Percentiles rank a stretch among this genome's conserved stretches.
These are phyloP conservation scores for Peltaster fructicola DNA, from an alignment of 2,329 filamentous ascomycete species.

Conservation along the genomic window DNA sequence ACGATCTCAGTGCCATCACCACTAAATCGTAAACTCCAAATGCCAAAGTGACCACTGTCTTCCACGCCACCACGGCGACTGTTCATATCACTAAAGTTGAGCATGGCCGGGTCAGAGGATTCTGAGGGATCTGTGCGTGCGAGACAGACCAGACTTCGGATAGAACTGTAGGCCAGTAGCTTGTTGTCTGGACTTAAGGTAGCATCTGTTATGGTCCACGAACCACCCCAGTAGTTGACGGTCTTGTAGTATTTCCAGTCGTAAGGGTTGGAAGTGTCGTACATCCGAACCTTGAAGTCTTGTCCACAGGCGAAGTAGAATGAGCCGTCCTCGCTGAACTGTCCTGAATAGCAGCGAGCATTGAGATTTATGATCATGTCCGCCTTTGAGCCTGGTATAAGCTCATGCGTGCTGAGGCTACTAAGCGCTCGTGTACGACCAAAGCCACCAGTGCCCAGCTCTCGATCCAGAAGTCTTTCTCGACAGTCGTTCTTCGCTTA, in stretches of 20 bases:
- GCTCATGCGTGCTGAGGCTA: constrained; percentile 46
- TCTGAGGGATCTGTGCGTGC: constrained; percentile 76
- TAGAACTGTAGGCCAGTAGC: constrained; percentile 81
- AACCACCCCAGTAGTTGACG: constrained; percentile 79
- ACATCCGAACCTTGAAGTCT: constrained; percentile 91
- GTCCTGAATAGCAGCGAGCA: constrained; percentile 76
- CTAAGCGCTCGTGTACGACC: constrained; percentile 43
- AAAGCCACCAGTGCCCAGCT: constrained; percentile 51
- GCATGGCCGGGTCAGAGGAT: constrained; percentile 55
- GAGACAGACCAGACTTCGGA: constrained; percentile 66
- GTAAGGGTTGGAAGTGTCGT: constrained; percentile 90
- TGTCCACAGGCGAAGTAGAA: constrained; percentile 90
- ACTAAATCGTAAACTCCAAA: constrained; percentile 86
- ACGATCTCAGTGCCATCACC: constrained; percentile 83
- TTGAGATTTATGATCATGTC: constrained; percentile 83
- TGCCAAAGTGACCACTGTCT: constrained; percentile 17
- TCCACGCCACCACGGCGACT: constrained; percentile 16
- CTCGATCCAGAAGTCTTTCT: constrained; percentile 72
- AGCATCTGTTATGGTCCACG: constrained; percentile 94
- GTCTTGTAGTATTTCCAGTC: constrained; percentile 92
- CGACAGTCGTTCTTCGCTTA: too few relatives aligned
- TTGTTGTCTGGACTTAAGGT: constrained; percentile 80
- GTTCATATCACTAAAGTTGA: constrained; percentile 50
- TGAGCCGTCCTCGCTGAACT: constrained; percentile 92
- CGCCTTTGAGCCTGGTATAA: constrained; percentile 60